These are phyloP conservation scores for Xylariaceae sp. DNA, from an alignment of 2,329 filamentous ascomycete genomes.

Conservation along the genomic window DNA sequence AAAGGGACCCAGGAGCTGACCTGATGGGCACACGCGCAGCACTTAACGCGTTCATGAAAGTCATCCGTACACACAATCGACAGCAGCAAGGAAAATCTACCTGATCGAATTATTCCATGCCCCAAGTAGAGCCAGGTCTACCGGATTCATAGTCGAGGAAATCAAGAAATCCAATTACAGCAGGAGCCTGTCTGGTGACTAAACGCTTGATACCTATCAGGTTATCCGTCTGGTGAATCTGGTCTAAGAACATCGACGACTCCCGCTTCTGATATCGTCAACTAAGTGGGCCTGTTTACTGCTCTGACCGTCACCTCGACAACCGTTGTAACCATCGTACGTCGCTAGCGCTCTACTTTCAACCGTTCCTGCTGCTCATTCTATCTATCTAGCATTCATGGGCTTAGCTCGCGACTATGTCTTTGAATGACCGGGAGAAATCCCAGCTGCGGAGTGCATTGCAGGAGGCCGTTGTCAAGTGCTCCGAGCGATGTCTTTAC, in stretches of 20 bases:
- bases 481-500: conserved; percentile 90
- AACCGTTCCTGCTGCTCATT: neutral
- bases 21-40: no score
- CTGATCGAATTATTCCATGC: no score
- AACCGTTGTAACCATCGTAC: neutral
- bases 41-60: no score
- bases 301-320: neutral
- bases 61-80: no score
- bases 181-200: neutral
- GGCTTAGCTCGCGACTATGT: conserved; percentile 37
- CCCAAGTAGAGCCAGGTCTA: no score
- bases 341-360: neutral
- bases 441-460: conserved; percentile 66
- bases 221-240: neutral
- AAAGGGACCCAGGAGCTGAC: no score
- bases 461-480: conserved; percentile 81
- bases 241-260: neutral
- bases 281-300: neutral
- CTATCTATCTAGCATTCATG: conserved; percentile 5
- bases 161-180: no score
- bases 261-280: neutral
- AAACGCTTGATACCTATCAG: neutral
- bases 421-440: conserved; percentile 51
- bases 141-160: no score
- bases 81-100: no score